Conservation (phyloP, 169 alveolate genomes). For the Plasmodium reichenowi region DNA sequence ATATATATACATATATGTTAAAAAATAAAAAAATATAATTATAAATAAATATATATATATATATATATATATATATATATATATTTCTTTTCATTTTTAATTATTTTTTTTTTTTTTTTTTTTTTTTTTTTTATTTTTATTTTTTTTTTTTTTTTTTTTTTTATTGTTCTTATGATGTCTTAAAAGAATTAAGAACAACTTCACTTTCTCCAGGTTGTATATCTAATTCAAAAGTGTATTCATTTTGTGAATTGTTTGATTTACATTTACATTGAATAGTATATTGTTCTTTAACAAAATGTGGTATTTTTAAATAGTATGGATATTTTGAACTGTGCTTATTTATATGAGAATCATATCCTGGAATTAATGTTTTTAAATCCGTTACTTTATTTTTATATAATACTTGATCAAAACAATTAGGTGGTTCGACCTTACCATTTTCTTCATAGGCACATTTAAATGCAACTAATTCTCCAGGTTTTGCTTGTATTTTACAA, state of each 20-base stretch:
- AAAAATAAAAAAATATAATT: too few species aligned
- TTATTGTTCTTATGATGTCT: not conserved
- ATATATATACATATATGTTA: too few species aligned
- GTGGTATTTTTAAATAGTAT: conserved; percentile 43
- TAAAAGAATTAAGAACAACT: conserved; percentile 9
- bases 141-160: not conserved
- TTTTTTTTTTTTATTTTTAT: not conserved
- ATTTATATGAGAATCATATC: conserved; percentile 33
- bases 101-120: not conserved
- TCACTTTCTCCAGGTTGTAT: conserved; percentile 58
- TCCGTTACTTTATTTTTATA: not conserved
- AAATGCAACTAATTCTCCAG: conserved; percentile 46
- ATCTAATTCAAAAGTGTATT: conserved; percentile 30
- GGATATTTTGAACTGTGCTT: conserved; percentile 1
- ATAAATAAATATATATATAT: too few species aligned
- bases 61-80: not conserved
- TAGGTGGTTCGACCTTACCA: conserved; percentile 12
- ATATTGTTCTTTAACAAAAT: conserved; percentile 23
- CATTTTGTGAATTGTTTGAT: not conserved
- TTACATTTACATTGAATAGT: conserved; percentile 62
- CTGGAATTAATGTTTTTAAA: conserved; percentile 50
- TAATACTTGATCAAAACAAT: conserved; percentile 36
- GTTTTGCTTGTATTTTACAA: conserved; percentile 40
- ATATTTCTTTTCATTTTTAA: not conserved
- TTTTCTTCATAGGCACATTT: conserved; percentile 20